A percentile compares a stretch with the other conserved stretches of the same genome.
These are phyloP conservation scores for Lophium mytilinum DNA, from an alignment of 495 filamentous ascomycete genomes.

Conservation along the genomic window DNA sequence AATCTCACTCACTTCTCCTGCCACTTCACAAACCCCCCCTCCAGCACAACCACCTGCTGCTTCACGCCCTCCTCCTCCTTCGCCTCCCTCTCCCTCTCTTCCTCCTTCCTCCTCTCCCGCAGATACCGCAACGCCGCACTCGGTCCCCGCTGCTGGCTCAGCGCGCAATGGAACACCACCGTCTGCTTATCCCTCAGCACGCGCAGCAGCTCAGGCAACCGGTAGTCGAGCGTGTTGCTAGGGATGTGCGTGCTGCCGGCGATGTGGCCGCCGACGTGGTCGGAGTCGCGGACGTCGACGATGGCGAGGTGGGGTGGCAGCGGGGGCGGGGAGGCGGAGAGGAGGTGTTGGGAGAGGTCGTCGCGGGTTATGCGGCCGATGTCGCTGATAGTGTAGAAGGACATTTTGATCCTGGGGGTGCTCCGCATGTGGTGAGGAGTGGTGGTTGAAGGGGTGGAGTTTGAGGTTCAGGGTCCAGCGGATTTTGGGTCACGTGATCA, in stretches of 20 bases:
- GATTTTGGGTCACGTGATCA: no score
- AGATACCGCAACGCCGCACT: constrained; percentile 61
- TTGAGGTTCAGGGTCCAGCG: no score
- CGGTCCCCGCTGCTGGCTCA: constrained; percentile 81
- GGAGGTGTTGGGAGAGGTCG: constrained; percentile 15
- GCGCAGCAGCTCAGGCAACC: constrained; percentile 72
- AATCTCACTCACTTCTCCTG: constrained; percentile 56
- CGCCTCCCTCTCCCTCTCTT: constrained; percentile 8
- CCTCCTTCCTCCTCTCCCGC: constrained; percentile 47
- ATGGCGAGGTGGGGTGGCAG: constrained; percentile 48
- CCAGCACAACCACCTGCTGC: constrained; percentile 65
- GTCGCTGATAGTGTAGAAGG: constrained; percentile 9
- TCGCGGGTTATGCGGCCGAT: constrained; percentile 14
- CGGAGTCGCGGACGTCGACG: constrained; percentile 84
- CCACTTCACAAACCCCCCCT: constrained; percentile 85
- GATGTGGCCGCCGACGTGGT: constrained; percentile 93
- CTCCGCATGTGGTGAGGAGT: background rate
- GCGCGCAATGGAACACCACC: constrained; percentile 92
- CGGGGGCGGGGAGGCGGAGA: background rate
- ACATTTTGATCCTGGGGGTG: constrained; percentile 4
- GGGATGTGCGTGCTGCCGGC: constrained; percentile 62
- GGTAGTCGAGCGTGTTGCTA: constrained; percentile 59
- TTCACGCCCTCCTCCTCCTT: constrained; percentile 43
- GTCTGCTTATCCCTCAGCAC: constrained; percentile 67
- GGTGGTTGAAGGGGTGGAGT: constrained; percentile 1